Evolutionary conservation across 2,329 filamentous ascomycete genomes (phyloP).

Genomic region (Ophiostoma himal-ulmi): DNA sequence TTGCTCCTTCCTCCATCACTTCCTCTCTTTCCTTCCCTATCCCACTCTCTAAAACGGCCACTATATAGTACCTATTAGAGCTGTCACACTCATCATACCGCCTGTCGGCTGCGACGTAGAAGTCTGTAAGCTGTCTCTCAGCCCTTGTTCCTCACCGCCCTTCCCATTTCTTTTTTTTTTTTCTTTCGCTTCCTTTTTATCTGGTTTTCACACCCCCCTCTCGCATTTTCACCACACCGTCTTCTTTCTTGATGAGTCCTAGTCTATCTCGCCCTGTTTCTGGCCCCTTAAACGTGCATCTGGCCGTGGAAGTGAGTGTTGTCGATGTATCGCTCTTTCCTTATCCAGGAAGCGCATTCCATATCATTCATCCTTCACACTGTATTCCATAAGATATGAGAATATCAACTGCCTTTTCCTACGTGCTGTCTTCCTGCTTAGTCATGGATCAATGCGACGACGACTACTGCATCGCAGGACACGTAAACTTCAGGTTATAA

Average conservation of each 20-base stretch:
- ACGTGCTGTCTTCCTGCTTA: neutral
- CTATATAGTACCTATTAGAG: neutral
- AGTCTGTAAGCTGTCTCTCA: neutral
- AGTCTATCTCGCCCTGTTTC: conserved; percentile 2
- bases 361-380: no score
- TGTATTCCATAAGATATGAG: no score
- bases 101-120: neutral
- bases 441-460: neutral
- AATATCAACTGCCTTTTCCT: no score
- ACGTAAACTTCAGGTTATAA: neutral
- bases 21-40: neutral
- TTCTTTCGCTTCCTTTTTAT: neutral
- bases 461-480: neutral
- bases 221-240: neutral
- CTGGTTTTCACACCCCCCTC: neutral
- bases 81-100: neutral
- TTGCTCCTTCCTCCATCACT: neutral
- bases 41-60: neutral
- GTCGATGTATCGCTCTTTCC: neutral
- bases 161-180: neutral
- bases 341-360: neutral
- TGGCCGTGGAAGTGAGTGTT: neutral
- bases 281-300: conserved; percentile 4
- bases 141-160: neutral
- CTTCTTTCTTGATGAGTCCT: neutral